Evolutionary conservation across 2,329 filamentous ascomycete species (phyloP).

Genomic region (Parascedosporium putredinis): DNA sequence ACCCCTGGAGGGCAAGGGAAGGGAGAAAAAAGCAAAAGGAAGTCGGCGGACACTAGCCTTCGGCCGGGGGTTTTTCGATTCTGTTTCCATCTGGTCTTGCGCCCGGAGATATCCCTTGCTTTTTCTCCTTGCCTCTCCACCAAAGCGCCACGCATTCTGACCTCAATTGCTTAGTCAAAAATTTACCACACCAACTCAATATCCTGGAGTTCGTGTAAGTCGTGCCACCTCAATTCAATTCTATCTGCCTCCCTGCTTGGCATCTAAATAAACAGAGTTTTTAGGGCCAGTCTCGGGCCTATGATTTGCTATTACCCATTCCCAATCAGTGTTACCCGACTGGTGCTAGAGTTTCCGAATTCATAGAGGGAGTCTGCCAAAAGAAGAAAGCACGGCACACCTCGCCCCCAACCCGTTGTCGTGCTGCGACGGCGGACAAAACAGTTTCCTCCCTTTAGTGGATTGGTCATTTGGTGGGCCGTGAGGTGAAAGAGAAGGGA

Average conservation of each 20-base stretch:
- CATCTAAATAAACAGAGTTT: too few species aligned
- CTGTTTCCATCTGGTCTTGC: neutral
- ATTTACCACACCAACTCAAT: too few species aligned
- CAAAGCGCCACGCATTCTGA: too few species aligned
- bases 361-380: neutral
- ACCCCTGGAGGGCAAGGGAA: too few species aligned
- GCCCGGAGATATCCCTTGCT: neutral
- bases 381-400: neutral
- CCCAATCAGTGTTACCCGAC: neutral
- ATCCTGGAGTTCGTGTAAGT: too few species aligned
- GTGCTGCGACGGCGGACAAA: neutral
- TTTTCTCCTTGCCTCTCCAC: neutral
- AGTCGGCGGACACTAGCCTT: neutral
- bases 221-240: too few species aligned
- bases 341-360: neutral
- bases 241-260: too few species aligned
- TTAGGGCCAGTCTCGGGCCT: too few species aligned
- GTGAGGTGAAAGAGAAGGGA: too few species aligned
- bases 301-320: too few species aligned
- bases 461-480: too few species aligned
- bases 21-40: neutral
- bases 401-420: neutral
- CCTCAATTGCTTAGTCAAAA: too few species aligned
- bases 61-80: neutral
- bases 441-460: neutral